These are phyloP conservation scores for Saturnispora kantuleensis DNA, from an alignment of 805 yeast species.

Conservation along the genomic window DNA sequence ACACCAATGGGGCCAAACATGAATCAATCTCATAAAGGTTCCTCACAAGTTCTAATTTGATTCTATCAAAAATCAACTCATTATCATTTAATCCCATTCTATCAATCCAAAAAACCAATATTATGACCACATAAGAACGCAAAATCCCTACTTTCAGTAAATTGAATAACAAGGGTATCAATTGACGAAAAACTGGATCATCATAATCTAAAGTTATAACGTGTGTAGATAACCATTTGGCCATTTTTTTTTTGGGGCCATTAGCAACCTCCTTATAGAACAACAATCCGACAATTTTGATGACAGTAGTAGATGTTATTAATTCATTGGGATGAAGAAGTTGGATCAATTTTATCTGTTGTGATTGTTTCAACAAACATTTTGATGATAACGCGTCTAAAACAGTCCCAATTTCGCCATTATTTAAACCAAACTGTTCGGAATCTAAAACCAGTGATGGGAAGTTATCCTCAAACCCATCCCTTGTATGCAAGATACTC, in stretches of 20 bases:
- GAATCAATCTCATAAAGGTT: background rate
- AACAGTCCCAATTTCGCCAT: background rate
- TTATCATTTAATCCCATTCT: background rate
- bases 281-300: background rate
- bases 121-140: background rate
- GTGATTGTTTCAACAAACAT: background rate
- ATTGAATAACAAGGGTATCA: constrained; percentile 5
- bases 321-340: constrained; percentile 2
- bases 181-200: background rate
- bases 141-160: constrained; percentile 3
- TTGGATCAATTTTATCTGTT: background rate
- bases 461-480: background rate
- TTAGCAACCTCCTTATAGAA: background rate
- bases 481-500: background rate
- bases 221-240: constrained; percentile 1
- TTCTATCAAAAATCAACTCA: background rate
- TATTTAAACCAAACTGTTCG: background rate
- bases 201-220: constrained; percentile 1
- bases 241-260: background rate
- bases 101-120: background rate
- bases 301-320: background rate
- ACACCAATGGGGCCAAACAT: constrained; percentile 2
- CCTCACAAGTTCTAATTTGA: background rate
- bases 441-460: background rate
- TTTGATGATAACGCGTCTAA: background rate